Conservation (phyloP, 352 stramenopile species). For the Globisporangium orthogonon region DNA sequence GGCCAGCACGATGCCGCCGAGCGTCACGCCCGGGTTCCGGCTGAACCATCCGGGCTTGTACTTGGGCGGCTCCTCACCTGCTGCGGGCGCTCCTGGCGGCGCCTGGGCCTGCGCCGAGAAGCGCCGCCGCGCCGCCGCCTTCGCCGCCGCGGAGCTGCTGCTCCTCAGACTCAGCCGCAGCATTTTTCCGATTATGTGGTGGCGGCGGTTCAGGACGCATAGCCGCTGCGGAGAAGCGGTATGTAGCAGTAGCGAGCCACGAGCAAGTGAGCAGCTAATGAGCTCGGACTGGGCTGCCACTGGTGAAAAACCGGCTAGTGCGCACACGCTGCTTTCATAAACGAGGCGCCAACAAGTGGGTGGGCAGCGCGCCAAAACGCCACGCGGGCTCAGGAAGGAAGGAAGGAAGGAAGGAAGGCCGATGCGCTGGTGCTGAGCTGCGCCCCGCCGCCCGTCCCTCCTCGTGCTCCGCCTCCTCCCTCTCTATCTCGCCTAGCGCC, state of each 20-base stretch:
- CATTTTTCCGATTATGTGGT: neutral
- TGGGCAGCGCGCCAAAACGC: neutral
- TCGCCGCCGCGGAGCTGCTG: neutral
- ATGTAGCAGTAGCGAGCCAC: neutral
- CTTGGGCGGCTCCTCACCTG: conserved; percentile 40
- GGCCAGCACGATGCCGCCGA: conserved; percentile 57
- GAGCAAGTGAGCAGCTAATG: too few relatives aligned
- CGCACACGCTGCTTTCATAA: neutral
- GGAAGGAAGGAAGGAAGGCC: neutral
- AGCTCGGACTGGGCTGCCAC: too few relatives aligned
- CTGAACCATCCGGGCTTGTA: conserved; percentile 85
- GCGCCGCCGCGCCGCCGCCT: neutral
- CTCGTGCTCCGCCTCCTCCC: neutral
- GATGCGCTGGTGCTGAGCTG: neutral
- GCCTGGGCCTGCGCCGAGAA: neutral
- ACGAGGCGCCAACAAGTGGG: too few relatives aligned
- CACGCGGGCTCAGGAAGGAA: neutral
- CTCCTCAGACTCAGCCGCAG: neutral
- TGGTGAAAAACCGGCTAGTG: neutral
- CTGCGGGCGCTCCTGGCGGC: neutral
- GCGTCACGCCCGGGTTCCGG: conserved; percentile 71
- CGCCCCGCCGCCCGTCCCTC: too few relatives aligned
- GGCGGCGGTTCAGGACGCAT: neutral
- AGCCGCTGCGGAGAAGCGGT: neutral
- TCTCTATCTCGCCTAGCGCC: neutral